A percentile compares a stretch with the other conserved stretches of the same genome.
These are phyloP conservation scores for Leishmania tropica DNA, from an alignment of 208 protist genomes.

Conservation along the genomic window DNA sequence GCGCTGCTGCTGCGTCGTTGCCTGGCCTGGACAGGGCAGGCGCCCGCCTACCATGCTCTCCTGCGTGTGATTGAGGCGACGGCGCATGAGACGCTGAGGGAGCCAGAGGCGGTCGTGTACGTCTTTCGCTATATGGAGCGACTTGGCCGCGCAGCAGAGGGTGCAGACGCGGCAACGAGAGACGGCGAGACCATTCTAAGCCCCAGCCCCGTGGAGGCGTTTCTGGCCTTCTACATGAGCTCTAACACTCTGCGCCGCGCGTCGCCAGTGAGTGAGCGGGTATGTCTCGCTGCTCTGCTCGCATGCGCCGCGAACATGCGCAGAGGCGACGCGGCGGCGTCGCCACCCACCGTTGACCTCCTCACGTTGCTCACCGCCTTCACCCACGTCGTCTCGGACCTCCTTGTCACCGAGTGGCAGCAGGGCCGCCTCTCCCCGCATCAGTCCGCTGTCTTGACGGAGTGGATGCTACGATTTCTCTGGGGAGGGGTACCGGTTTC, in stretches of 20 bases:
- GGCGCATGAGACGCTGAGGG: conserved; percentile 29
- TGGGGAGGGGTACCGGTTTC: neutral
- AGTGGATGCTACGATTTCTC: conserved; percentile 14
- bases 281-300: conserved; percentile 27
- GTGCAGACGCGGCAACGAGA: neutral
- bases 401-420: conserved; percentile 23
- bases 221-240: conserved; percentile 26
- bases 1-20: conserved; percentile 23
- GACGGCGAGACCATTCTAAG: neutral
- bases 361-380: conserved; percentile 28
- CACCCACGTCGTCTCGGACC: conserved; percentile 14
- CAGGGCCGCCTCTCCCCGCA: conserved; percentile 2
- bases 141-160: conserved; percentile 10
- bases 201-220: conserved; percentile 6
- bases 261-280: conserved; percentile 19
- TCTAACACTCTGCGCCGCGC: conserved; percentile 20
- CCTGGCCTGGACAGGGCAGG: conserved; percentile 27
- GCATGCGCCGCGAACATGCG: conserved; percentile 18
- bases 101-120: conserved; percentile 22
- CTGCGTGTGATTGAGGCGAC: conserved; percentile 28
- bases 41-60: conserved; percentile 15
- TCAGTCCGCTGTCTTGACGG: conserved; percentile 7
- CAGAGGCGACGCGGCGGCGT: neutral
- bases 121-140: conserved; percentile 26
- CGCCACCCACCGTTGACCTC: conserved; percentile 6